These are phyloP conservation scores for Lichtheimia hyalospora DNA, from an alignment of 371 early-diverging fungal species.

Conservation along the genomic window DNA sequence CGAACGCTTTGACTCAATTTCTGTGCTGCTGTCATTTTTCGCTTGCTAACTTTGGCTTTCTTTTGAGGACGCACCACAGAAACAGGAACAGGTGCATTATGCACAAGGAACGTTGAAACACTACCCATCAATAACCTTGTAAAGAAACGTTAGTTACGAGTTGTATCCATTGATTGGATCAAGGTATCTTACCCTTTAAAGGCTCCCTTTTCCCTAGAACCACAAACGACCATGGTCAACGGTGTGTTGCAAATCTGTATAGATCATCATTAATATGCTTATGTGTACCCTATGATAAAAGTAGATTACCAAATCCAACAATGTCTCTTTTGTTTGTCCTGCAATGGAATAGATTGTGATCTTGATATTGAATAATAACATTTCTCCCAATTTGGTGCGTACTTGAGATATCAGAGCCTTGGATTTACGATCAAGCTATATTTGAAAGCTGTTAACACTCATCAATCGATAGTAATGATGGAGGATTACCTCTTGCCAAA, in stretches of 20 bases:
- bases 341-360: constrained; percentile 52
- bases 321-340: constrained; percentile 52
- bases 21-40: constrained; percentile 42
- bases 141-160: background rate
- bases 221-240: constrained; percentile 58
- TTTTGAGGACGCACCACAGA: constrained; percentile 60
- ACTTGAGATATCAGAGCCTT: constrained; percentile 49
- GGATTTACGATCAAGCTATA: constrained; percentile 40
- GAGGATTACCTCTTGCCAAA: constrained; percentile 41
- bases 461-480: too few relatives aligned
- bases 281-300: too few relatives aligned
- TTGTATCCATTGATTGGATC: background rate
- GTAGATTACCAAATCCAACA: constrained; percentile 51
- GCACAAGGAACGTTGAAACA: constrained; percentile 58
- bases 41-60: constrained; percentile 40
- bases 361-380: constrained; percentile 54
- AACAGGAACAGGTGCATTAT: constrained; percentile 62
- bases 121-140: constrained; percentile 56
- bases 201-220: constrained; percentile 55
- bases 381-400: constrained; percentile 28
- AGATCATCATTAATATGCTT: too few relatives aligned
- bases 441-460: background rate
- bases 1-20: constrained; percentile 48
- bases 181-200: constrained; percentile 49
- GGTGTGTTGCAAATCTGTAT: constrained; percentile 46